A percentile compares a stretch with the other conserved stretches of the same genome.
Conservation (phyloP, 2,329 filamentous ascomycete genomes). For the Dothideomycetes sp. region DNA sequence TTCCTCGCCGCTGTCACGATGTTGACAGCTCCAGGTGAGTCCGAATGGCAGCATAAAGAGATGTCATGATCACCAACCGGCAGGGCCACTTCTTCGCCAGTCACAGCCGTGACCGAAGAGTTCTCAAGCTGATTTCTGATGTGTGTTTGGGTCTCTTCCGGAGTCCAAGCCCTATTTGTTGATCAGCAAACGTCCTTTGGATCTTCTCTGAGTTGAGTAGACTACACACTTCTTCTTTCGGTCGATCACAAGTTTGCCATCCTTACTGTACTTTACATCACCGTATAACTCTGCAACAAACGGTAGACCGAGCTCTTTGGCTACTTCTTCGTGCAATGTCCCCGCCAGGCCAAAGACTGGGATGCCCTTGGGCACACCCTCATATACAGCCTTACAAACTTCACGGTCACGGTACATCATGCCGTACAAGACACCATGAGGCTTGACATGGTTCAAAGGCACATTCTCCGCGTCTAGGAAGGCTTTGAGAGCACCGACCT, state of each 20-base stretch:
- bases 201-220: not conserved
- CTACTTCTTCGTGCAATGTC: constrained; percentile 46
- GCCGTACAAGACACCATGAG: constrained; percentile 52
- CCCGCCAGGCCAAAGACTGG: constrained; percentile 48
- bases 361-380: constrained; percentile 42
- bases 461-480: constrained; percentile 50
- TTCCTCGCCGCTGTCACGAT: constrained; percentile 35
- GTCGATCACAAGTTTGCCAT: constrained; percentile 46
- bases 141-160: constrained; percentile 33
- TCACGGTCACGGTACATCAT: constrained; percentile 45
- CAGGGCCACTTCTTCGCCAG: constrained; percentile 33
- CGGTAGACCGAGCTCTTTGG: constrained; percentile 42
- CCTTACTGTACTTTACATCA: constrained; percentile 47
- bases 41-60: constrained; percentile 37
- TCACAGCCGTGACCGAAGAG: constrained; percentile 32
- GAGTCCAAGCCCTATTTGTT: constrained; percentile 30
- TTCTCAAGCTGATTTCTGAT: constrained; percentile 33
- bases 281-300: constrained; percentile 48
- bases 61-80: constrained; percentile 35
- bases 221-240: constrained; percentile 45
- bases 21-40: constrained; percentile 35
- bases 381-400: constrained; percentile 44
- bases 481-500: constrained; percentile 53
- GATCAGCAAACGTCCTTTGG: not conserved
- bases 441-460: constrained; percentile 52